phyloP scores from a whole-genome alignment of 805 yeast species.

The Torulaspora maleeae region DNA sequence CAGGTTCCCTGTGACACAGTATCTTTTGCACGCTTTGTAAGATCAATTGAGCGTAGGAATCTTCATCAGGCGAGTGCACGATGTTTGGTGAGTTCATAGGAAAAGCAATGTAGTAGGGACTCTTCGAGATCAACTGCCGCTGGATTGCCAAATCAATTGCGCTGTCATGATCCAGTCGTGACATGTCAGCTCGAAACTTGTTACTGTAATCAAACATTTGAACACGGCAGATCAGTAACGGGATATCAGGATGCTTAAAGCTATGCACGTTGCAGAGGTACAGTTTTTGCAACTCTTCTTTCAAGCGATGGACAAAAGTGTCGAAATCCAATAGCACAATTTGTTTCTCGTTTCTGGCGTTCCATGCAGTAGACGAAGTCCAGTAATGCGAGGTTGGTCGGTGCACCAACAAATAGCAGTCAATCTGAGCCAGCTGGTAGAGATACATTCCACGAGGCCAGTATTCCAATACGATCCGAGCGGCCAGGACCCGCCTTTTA shows the following conservation, averaged over 20 bases:
- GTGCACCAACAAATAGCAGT: conserved; percentile 59
- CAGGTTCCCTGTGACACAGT: conserved; percentile 41
- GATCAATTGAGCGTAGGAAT: conserved; percentile 48
- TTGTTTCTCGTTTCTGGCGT: conserved; percentile 28
- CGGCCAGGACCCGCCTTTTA: conserved; percentile 14
- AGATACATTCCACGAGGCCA: conserved; percentile 29
- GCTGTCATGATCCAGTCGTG: not conserved
- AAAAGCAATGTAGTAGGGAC: conserved; percentile 61
- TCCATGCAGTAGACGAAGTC: conserved; percentile 33
- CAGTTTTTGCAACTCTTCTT: conserved; percentile 45
- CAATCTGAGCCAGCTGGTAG: conserved; percentile 65
- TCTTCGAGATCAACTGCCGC: conserved; percentile 49
- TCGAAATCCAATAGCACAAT: conserved; percentile 45
- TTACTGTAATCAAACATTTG: conserved; percentile 58
- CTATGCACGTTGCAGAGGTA: conserved; percentile 62
- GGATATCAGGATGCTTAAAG: conserved; percentile 59
- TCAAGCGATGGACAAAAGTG: conserved; percentile 45
- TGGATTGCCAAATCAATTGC: not conserved
- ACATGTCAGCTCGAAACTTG: conserved; percentile 3
- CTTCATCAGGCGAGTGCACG: conserved; percentile 49
- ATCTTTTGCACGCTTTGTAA: conserved; percentile 57
- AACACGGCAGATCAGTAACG: conserved; percentile 56
- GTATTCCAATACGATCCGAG: conserved; percentile 16
- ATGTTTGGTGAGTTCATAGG: conserved; percentile 64
- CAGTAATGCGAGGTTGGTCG: conserved; percentile 43